Evolutionary conservation across 1,139 yeast species (phyloP).

Genomic region (Saccharomyces uvarum): DNA sequence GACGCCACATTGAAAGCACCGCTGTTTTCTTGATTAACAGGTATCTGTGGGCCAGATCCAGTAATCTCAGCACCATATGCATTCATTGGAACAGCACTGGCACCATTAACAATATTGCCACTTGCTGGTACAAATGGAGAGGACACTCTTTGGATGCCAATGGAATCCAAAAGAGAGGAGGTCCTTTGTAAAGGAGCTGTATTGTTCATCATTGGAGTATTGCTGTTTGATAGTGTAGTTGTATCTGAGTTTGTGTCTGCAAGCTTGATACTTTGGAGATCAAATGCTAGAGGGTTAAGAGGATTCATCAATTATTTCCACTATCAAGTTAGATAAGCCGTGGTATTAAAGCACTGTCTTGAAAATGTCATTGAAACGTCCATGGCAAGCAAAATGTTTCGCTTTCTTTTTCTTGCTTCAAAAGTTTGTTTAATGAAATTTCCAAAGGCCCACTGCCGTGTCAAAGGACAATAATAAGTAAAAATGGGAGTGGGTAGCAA

Average conservation of each 20-base stretch:
- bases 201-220: neutral
- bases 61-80: neutral
- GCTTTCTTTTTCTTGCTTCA: neutral
- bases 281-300: neutral
- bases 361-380: neutral
- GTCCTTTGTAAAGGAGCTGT: conserved; percentile 2
- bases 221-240: neutral
- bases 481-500: neutral
- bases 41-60: neutral
- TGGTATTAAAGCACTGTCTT: neutral
- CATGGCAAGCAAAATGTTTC: neutral
- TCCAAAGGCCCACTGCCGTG: neutral
- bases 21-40: neutral
- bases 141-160: conserved; percentile 4
- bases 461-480: neutral
- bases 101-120: neutral
- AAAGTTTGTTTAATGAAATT: neutral
- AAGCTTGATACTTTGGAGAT: neutral
- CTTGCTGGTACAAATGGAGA: conserved; percentile 2
- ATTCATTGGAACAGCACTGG: neutral
- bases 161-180: conserved; percentile 3
- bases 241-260: neutral
- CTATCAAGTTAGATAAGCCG: neutral
- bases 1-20: neutral
- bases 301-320: neutral